Conservation (phyloP, 2,329 filamentous ascomycete genomes). For the Rasamsonia emersonii region DNA sequence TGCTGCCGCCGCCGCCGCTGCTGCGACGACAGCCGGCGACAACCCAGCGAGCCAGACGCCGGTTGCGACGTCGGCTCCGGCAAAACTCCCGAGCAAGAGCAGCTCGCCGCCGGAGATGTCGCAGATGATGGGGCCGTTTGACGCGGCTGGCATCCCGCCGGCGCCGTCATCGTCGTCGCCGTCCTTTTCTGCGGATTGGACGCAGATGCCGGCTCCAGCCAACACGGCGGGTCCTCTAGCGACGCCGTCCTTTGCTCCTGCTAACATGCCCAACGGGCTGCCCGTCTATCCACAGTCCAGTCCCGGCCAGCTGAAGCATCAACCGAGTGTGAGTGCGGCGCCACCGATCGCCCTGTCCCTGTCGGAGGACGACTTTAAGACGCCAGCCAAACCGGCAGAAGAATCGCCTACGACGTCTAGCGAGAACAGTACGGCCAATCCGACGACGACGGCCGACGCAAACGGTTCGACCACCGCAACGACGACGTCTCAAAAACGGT, state of each 20-base stretch:
- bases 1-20: conserved; percentile 23
- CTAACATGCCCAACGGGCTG: conserved; percentile 11
- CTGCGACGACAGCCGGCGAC: too few species aligned
- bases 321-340: conserved; percentile 27
- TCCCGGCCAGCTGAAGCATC: conserved; percentile 40
- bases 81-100: conserved; percentile 22
- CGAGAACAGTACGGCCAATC: conserved; percentile 15
- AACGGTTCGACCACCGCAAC: too few species aligned
- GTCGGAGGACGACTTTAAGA: conserved; percentile 46
- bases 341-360: conserved; percentile 50
- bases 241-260: conserved; percentile 14
- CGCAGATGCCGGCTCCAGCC: conserved; percentile 22
- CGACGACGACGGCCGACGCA: too few species aligned
- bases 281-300: conserved; percentile 44
- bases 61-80: conserved; percentile 5
- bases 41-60: conserved; percentile 3
- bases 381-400: conserved; percentile 17
- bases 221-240: conserved; percentile 10
- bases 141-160: conserved; percentile 23
- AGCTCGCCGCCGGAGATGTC: conserved; percentile 20
- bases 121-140: conserved; percentile 9
- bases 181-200: conserved; percentile 28
- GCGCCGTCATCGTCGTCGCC: conserved; percentile 14
- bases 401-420: conserved; percentile 7
- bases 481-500: conserved; percentile 16